Base-by-base conservation (phyloP, 768 basidiomycete genomes). In the Chiua virens region DNA sequence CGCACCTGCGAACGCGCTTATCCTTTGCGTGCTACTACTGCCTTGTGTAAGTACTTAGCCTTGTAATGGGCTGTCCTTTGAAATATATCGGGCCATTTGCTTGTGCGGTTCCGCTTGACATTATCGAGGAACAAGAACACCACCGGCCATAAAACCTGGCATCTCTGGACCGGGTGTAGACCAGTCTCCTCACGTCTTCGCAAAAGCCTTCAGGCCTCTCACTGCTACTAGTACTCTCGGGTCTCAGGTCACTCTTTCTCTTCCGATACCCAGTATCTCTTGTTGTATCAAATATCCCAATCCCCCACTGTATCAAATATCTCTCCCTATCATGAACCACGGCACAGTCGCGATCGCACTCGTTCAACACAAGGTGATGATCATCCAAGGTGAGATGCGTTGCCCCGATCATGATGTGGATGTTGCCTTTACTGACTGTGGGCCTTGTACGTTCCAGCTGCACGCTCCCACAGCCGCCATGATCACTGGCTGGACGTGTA, bases 281-380 rank as follows among this genome's bases (percentile, higher is more conserved):
- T 47, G 35, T 39, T 67, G 60, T 67, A 62, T 66, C 58, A 47
- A 49, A 37, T 52, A 53, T 37, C 43, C n/a, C 21, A n/a, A n/a
- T n/a, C n/a, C n/a, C n/a, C n/a, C n/a, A n/a, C n/a, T n/a, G n/a
- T 67, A 62, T 66, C 58, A 47, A 49, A 37, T 52, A 53, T 37
- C 43, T 15, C 21, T 49, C 35, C 35, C 41, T 40, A 15, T 34
- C 32, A 63, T 83, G 75, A 69, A 77, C 57, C 67, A 79, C 62
- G 83, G 86, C 45, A 76, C 79, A 36, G 70, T 87, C 52, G 87
- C 85, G 45, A 78, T 88, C 50, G 87, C 87, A 20, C 62, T 87
- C 51, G 83, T 88, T 41, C 81, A 83, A 56, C 81, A 79, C 59
- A 80, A 83, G 63, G 81, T 89, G 30, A 80, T 79, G 75, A 64